Base-by-base conservation (phyloP, 805 yeast species). In the Grigorovia transvaalensis region DNA sequence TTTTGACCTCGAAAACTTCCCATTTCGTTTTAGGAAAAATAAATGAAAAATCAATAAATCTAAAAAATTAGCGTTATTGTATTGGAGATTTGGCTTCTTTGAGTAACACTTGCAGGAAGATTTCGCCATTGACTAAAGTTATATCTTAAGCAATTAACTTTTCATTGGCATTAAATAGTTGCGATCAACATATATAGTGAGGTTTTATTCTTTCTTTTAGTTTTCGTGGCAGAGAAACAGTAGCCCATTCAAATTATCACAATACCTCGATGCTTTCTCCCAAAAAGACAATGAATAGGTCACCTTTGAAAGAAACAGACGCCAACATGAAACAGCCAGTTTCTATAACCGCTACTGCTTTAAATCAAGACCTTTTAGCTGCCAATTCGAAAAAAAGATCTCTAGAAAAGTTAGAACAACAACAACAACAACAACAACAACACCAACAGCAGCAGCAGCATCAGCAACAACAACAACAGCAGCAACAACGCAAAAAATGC, bases 281-380 rank as follows among this genome's bases (percentile, higher is more conserved):
- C 6, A 51, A 52, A 17, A 56, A 56, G 45, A 47, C 53, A 44
- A 41, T 51, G 11, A 49, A 45, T 11, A 51, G 70, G 44, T 63
- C 69, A 15, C 70, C 70, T 7, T 51, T 66, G 53, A 64, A 63
- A 51, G 69, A 65, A 45, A 65, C 68, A 7, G 64, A 66, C 50
- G 57, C 68, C 6, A 66, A 66, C 51, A 43, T 57, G 45, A 58
- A 54, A 47, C 60, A 53, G 35, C 52, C 51, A 42, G 15, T 33
- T 33, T 33, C 38, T 2, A 33, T 33, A 2, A 33, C 4, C 15
- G 48, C 23, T 7, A 40, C 15, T 18, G 18, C 15, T 15, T 30
- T 45, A 12, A 18, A 33, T 35, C 42, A 46, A 46, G 23, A 17
- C 9, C 18, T 17, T 17, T 33, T 19, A 23, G 29, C 19, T 29